Evolutionary conservation across 1,284 basidiomycete species (phyloP), one percentile per base, ranked within the genome.

Genomic region (Dichomitus squalens): DNA sequence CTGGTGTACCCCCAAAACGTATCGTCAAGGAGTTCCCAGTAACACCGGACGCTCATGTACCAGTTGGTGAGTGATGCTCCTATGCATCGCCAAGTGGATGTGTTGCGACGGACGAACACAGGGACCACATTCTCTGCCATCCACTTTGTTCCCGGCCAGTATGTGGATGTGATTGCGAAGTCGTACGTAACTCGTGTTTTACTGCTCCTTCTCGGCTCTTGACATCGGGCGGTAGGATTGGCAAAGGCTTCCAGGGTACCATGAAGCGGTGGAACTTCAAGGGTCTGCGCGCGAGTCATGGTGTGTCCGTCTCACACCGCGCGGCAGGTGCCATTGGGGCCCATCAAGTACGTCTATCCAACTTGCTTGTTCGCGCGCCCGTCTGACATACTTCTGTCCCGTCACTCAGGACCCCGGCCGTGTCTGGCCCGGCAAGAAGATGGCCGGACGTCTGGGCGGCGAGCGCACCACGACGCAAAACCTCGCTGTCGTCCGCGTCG

Each of bases 191-290:
- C 29, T 7, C 12, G 7, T 3, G 18, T 16, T 1, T n/a, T 1
- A 4, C 3, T 31, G 39, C n/a, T 27, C 12, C 25, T 29, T 29
- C 8, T n/a, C n/a, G 11, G 7, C 23, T n/a, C 44, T 18, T 57
- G 41, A 59, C 40, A 23, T 35, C 43, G 34, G 25, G 11, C 20
- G 18, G 6, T 66, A 97, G 95, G 4, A 91, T 96, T 63, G 97
- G 97, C 21, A 98, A 98, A 75, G 97, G 97, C 18, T 98, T 96
- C 75, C 92, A 95, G 66, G 97, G 97, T 71, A 88, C 84, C 44
- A 99, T 99, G 97, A 99, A 99, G 76, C 83, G 95, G 47, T 96
- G 94, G 87, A 90, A 90, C 46, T 99, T 97, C 78, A 85, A 88
- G 68, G 97, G 97, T 77, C 78, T 96, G 34, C 85, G 90, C 55